Base-by-base conservation (phyloP, 495 filamentous ascomycete genomes). In the Clavariopsis aquatica region DNA sequence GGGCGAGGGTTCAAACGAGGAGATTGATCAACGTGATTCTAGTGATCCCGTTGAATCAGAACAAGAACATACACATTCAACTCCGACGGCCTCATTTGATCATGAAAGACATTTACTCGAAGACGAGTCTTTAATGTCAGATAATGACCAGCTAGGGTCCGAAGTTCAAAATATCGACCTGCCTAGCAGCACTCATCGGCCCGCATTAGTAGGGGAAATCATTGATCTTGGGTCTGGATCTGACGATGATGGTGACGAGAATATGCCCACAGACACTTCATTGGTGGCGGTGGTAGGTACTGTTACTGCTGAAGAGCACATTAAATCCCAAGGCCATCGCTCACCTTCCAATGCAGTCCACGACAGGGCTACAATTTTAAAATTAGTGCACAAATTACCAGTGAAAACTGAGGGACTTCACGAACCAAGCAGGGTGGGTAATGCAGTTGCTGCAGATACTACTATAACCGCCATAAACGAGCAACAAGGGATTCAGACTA, bases 181-280 rank as follows among this genome's bases (percentile, higher is more conserved):
- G 2, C n/a, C 38, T 17, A n/a, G 29, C 27, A 45, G 51, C 19
- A 53, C 17, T 36, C 31, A 54, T 8, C 55, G 10, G 8, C 47
- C 59, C 34, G 24, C 38, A 27, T 17, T 36, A 28, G 19, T 20
- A 31, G 52, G 55, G 38, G 58, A 65, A 52, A 56, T 68, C 22
- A 66, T 72, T 26, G 70, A 72, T 62, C 62, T 72, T 49, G 66
- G 68, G 6, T 65, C 65, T 13, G 38, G 24, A 24, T 64, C 59
- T 20, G 64, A 65, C 17, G 52, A 52, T 24, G 64, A 67, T 5
- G 60, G 47, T n/a, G 69, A 55, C 0, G 52, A 61, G 7, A 55
- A 57, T 12, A 7, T 19, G 12, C 28, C 31, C 17, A n/a, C 34
- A 13, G 47, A 52, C 31, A 26, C 51, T 22, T 1, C 12, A 5